Evolutionary conservation across 2,329 filamentous ascomycete genomes (phyloP).

Genomic region (Neofusicoccum umdonicola): DNA sequence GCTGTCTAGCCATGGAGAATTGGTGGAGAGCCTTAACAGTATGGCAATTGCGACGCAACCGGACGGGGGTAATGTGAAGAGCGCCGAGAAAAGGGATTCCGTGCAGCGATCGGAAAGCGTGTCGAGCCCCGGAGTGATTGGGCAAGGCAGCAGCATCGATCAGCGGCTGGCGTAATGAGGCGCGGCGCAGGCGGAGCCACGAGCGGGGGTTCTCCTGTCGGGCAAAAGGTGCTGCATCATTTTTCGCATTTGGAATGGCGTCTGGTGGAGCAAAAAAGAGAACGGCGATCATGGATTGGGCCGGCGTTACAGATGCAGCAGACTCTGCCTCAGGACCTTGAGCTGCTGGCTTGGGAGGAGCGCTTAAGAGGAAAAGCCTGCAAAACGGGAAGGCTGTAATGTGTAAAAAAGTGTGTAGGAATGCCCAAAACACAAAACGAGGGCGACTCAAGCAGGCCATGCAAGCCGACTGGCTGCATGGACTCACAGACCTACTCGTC

Average conservation of each 20-base stretch:
- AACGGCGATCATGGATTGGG: background rate
- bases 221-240: background rate
- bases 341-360: background rate
- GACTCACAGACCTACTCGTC: background rate
- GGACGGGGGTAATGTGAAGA: background rate
- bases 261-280: background rate
- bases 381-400: background rate
- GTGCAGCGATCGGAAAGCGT: slow-evolving; percentile 11
- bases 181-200: slow-evolving; percentile 1
- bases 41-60: background rate
- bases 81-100: slow-evolving; percentile 9
- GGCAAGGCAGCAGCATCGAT: slow-evolving; percentile 11
- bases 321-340: background rate
- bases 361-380: background rate
- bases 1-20: background rate
- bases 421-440: background rate
- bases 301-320: background rate
- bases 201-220: background rate
- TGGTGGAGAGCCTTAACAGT: slow-evolving; percentile 2
- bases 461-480: background rate
- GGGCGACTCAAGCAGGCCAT: background rate
- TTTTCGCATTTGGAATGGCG: slow-evolving; percentile 3
- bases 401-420: background rate
- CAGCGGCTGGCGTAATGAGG: slow-evolving; percentile 7
- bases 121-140: slow-evolving; percentile 10